A percentile compares a stretch with the other conserved stretches of the same genome.
phyloP scores from a whole-genome alignment of 805 yeast species.

The Ogataea polymorpha region DNA sequence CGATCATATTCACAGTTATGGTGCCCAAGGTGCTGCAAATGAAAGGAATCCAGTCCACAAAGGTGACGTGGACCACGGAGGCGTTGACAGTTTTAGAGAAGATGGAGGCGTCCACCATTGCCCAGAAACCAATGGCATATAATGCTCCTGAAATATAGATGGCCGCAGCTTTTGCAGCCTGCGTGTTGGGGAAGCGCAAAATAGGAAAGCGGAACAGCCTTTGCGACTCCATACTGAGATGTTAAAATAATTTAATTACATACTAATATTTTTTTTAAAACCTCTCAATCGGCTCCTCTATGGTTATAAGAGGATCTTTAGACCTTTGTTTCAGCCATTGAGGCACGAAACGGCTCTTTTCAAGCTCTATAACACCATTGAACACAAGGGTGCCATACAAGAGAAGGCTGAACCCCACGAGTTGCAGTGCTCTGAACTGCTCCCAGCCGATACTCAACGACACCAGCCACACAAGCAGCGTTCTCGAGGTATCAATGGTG shows the following conservation, averaged over 20 bases:
- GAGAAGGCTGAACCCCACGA: constrained; percentile 57
- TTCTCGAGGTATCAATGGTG: constrained; percentile 75
- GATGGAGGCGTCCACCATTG: constrained; percentile 82
- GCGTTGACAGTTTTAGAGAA: constrained; percentile 84
- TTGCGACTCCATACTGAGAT: constrained; percentile 35
- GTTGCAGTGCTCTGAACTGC: constrained; percentile 56
- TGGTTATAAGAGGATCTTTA: constrained; percentile 28
- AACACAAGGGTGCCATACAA: constrained; percentile 73
- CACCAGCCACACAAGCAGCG: constrained; percentile 70
- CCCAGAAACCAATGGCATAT: constrained; percentile 87
- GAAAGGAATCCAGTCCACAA: constrained; percentile 95
- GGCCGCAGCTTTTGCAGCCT: constrained; percentile 65
- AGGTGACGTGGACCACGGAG: constrained; percentile 79
- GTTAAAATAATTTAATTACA: background rate
- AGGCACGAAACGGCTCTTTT: constrained; percentile 47
- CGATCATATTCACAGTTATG: constrained; percentile 74
- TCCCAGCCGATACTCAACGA: constrained; percentile 78
- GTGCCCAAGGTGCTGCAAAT: constrained; percentile 87
- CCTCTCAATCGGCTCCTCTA: constrained; percentile 43
- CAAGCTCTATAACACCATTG: constrained; percentile 64
- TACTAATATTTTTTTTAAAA: constrained; percentile 13
- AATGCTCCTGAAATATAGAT: constrained; percentile 75
- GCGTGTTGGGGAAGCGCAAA: constrained; percentile 67
- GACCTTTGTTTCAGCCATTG: constrained; percentile 35
- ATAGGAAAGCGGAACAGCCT: constrained; percentile 63